phyloP scores from a whole-genome alignment of 2,329 filamentous ascomycete genomes.

The Alternaria triticina region DNA sequence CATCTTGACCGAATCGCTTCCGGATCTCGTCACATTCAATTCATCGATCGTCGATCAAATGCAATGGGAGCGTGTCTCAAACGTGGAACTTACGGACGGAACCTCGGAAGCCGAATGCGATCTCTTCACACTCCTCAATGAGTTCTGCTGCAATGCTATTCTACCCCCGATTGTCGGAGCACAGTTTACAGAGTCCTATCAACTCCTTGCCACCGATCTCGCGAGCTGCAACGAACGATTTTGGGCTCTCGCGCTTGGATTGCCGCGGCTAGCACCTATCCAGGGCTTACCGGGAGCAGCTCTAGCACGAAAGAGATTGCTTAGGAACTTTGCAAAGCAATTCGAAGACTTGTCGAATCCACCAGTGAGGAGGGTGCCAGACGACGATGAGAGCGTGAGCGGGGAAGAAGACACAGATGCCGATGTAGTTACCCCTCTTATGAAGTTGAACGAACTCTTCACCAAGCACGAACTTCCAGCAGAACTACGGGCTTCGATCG shows the following conservation, averaged over 20 bases:
- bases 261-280: conserved; percentile 63
- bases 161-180: conserved; percentile 57
- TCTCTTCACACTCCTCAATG: conserved; percentile 57
- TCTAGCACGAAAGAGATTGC: conserved; percentile 42
- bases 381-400: conserved; percentile 44
- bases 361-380: conserved; percentile 31
- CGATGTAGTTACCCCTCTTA: conserved; percentile 40
- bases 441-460: conserved; percentile 41
- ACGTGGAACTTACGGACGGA: conserved; percentile 52
- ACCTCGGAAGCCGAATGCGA: conserved; percentile 57
- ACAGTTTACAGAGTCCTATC: conserved; percentile 58
- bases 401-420: conserved; percentile 44
- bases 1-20: conserved; percentile 52
- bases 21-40: conserved; percentile 65
- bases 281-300: conserved; percentile 50
- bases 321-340: conserved; percentile 34
- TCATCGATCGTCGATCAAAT: conserved; percentile 66
- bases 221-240: conserved; percentile 63
- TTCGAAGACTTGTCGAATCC: conserved; percentile 38
- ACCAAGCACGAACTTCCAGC: conserved; percentile 35
- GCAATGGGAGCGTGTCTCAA: conserved; percentile 64
- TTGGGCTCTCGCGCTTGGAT: conserved; percentile 60
- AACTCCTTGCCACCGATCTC: conserved; percentile 58
- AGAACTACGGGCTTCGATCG: conserved; percentile 37
- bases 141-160: conserved; percentile 62